Conservation (phyloP, 2,329 filamentous ascomycete species). For the Monilinia fructigena region DNA sequence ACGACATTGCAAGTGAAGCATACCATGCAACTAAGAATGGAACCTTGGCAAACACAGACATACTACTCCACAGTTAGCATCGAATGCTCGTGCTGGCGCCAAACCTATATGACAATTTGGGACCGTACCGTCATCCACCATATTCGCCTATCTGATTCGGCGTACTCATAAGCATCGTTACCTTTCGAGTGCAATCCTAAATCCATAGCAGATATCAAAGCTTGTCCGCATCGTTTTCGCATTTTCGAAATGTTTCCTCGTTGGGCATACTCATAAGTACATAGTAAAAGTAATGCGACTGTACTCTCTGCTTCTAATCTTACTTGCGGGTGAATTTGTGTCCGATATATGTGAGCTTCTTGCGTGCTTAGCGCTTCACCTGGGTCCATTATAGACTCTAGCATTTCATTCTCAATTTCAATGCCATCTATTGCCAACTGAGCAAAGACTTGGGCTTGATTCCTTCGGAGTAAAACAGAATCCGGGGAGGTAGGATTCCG, state of each 20-base stretch:
- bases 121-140: constrained; percentile 54
- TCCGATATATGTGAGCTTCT: constrained; percentile 36
- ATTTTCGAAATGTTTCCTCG: constrained; percentile 54
- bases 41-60: constrained; percentile 50
- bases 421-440: constrained; percentile 50
- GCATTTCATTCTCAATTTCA: constrained; percentile 49
- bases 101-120: neutral
- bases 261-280: constrained; percentile 54
- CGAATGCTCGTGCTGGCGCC: neutral
- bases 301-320: constrained; percentile 50
- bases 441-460: constrained; percentile 50
- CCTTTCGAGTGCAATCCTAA: constrained; percentile 45
- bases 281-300: constrained; percentile 49
- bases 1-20: constrained; percentile 23
- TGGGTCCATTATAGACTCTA: constrained; percentile 48
- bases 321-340: constrained; percentile 45
- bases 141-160: constrained; percentile 48
- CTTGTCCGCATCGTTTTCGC: constrained; percentile 49
- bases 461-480: constrained; percentile 46
- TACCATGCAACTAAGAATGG: constrained; percentile 52
- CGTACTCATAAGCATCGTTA: constrained; percentile 43
- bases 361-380: constrained; percentile 45
- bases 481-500: constrained; percentile 39
- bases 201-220: constrained; percentile 48
- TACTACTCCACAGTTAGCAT: constrained; percentile 41